These are phyloP conservation scores for Batkoa obscura DNA, from an alignment of 371 early-diverging fungal genomes.

Conservation along the genomic window DNA sequence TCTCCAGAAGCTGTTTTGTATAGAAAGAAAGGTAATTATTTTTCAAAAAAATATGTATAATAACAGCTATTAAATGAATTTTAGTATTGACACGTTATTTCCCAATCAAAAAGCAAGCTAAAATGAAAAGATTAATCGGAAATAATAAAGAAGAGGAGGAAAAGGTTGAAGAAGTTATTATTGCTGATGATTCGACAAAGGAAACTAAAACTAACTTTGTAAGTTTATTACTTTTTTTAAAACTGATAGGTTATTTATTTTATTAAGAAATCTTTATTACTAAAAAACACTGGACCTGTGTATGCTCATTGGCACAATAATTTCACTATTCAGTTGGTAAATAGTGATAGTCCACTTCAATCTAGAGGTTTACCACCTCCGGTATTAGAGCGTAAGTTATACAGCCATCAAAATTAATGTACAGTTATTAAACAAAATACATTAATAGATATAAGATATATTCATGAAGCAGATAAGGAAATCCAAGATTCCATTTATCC, in stretches of 20 bases:
- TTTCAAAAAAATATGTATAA: neutral
- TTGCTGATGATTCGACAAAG: too few relatives aligned
- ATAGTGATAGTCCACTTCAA: slow-evolving; percentile 22
- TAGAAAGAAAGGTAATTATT: neutral
- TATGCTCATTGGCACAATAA: slow-evolving; percentile 78
- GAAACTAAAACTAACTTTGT: too few relatives aligned
- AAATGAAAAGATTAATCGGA: slow-evolving; percentile 48
- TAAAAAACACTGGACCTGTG: slow-evolving; percentile 18
- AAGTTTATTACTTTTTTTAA: too few relatives aligned
- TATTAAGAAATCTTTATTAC: slow-evolving; percentile 5
- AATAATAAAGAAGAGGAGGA: slow-evolving; percentile 20
- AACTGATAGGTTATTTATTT: too few relatives aligned
- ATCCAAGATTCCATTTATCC: too few relatives aligned
- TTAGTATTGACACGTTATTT: neutral
- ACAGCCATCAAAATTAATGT: too few relatives aligned
- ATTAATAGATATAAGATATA: too few relatives aligned
- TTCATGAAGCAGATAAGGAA: too few relatives aligned
- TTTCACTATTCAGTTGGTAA: slow-evolving; percentile 47
- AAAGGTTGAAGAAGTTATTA: slow-evolving; percentile 3
- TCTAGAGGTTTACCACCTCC: slow-evolving; percentile 26
- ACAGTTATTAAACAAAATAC: too few relatives aligned
- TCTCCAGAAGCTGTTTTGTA: neutral
- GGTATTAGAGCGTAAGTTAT: slow-evolving; percentile 26
- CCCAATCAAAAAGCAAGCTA: slow-evolving; percentile 18
- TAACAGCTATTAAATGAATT: neutral